These are phyloP conservation scores for Lipomyces sp. DNA, from an alignment of 805 yeast species.

Conservation along the genomic window DNA sequence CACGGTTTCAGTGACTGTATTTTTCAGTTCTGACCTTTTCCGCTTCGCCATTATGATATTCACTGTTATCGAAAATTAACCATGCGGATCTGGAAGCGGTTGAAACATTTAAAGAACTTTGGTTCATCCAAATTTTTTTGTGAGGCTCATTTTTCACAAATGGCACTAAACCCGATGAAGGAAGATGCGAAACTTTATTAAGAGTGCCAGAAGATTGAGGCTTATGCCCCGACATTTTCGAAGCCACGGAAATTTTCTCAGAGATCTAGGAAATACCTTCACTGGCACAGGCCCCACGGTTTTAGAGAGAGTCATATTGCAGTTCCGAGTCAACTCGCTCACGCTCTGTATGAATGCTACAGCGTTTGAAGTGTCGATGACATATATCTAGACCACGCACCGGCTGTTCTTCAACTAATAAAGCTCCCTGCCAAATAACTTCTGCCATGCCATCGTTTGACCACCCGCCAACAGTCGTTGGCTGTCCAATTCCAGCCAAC, in stretches of 20 bases:
- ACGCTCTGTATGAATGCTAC: background rate
- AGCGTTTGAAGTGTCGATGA: background rate
- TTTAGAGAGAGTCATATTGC: no score
- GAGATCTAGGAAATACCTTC: no score
- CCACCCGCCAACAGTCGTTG: conserved; percentile 52
- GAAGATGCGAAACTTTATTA: background rate
- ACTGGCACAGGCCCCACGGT: no score
- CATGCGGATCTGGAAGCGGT: background rate
- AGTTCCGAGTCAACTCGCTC: background rate
- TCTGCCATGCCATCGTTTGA: conserved; percentile 32
- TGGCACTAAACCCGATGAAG: conserved; percentile 20
- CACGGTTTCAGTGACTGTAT: background rate
- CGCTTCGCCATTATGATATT: conserved; percentile 18
- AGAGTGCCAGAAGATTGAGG: background rate
- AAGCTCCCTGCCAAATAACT: no score
- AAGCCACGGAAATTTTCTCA: background rate
- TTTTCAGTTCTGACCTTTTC: conserved; percentile 13
- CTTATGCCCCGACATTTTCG: no score
- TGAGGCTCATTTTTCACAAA: conserved; percentile 27
- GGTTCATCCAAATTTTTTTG: conserved; percentile 13
- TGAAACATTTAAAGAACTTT: background rate
- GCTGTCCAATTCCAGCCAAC: conserved; percentile 86
- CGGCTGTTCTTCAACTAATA: background rate
- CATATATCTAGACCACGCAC: background rate
- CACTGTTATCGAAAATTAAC: background rate